Percentiles rank a stretch among this genome's conserved stretches.
phyloP scores from a whole-genome alignment of 2,329 filamentous ascomycete species.

The Colletotrichum cuscutae region DNA sequence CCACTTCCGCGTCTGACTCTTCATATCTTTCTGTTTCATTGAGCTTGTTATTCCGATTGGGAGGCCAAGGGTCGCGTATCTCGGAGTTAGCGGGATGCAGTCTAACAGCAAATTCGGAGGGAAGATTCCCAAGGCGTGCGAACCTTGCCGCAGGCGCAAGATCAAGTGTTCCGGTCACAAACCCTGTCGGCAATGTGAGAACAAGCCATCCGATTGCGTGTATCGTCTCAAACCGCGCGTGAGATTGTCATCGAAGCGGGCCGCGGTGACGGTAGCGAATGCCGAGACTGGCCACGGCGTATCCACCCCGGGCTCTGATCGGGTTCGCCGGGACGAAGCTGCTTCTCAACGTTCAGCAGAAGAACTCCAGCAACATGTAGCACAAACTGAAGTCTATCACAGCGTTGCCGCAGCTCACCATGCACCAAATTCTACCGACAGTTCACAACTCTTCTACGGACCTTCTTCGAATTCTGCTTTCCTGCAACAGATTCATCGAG shows the following conservation, averaged over 20 bases:
- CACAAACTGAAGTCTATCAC: slow-evolving; percentile 41
- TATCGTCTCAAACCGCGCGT: slow-evolving; percentile 36
- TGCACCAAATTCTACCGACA: slow-evolving; percentile 37
- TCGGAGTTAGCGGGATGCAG: slow-evolving; percentile 20
- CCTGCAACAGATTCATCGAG: slow-evolving; percentile 43
- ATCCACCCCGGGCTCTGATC: background rate
- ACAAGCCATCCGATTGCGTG: slow-evolving; percentile 31
- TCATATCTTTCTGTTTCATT: background rate
- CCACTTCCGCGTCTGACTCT: background rate
- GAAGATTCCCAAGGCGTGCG: slow-evolving; percentile 38
- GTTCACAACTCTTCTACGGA: slow-evolving; percentile 42
- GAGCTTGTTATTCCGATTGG: background rate
- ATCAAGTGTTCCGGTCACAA: slow-evolving; percentile 36
- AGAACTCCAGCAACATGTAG: slow-evolving; percentile 44
- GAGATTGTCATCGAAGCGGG: slow-evolving; percentile 40
- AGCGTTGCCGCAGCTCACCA: slow-evolving; percentile 38
- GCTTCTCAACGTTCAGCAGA: slow-evolving; percentile 11
- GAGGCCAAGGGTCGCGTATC: background rate
- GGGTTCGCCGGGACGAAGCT: background rate
- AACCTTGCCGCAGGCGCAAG: slow-evolving; percentile 38
- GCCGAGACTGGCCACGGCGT: slow-evolving; percentile 34
- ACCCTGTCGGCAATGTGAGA: slow-evolving; percentile 35
- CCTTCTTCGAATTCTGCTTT: slow-evolving; percentile 44
- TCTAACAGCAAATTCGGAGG: slow-evolving; percentile 16
- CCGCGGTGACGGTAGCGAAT: slow-evolving; percentile 50